Conservation (phyloP, 768 basidiomycete species). For the Kwoniella sp. region DNA sequence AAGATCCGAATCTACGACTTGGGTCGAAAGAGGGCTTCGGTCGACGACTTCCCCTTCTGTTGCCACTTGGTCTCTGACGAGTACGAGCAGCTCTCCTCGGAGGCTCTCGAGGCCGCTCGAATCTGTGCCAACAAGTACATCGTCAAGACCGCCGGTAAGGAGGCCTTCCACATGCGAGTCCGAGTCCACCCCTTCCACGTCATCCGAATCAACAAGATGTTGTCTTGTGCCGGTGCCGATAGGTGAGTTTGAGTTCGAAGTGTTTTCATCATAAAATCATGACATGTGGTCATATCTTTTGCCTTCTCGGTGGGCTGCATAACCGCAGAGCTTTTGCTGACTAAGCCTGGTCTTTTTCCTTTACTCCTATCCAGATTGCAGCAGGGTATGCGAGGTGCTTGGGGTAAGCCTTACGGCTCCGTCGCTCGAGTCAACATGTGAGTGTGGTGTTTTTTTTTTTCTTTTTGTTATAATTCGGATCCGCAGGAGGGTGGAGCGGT, state of each 20-base stretch:
- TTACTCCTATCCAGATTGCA: conserved; percentile 49
- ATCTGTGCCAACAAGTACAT: conserved; percentile 99
- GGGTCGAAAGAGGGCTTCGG: conserved; percentile 90
- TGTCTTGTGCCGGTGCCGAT: conserved; percentile 98
- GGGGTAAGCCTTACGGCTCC: conserved; percentile 97
- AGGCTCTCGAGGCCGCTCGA: conserved; percentile 96
- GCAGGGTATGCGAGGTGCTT: conserved; percentile 93
- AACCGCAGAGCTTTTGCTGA: too few species aligned
- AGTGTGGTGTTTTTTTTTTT: conserved; percentile 24
- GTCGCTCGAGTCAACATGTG: conserved; percentile 58
- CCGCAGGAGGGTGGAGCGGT: neutral
- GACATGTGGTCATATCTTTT: too few species aligned
- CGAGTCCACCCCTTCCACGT: conserved; percentile 99
- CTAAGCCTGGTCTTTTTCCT: neutral
- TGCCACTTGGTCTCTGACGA: conserved; percentile 96
- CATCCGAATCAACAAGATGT: conserved; percentile 99
- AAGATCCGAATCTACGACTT: conserved; percentile 97
- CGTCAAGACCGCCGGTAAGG: conserved; percentile 96
- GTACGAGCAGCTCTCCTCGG: conserved; percentile 92
- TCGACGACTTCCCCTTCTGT: conserved; percentile 95
- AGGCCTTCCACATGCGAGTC: conserved; percentile 97
- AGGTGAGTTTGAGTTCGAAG: too few species aligned
- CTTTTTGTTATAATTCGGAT: neutral
- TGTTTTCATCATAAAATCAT: too few species aligned
- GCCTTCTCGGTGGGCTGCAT: too few species aligned